Base-by-base conservation (phyloP, 2,329 filamentous ascomycete genomes). In the Xylariales sp. region DNA sequence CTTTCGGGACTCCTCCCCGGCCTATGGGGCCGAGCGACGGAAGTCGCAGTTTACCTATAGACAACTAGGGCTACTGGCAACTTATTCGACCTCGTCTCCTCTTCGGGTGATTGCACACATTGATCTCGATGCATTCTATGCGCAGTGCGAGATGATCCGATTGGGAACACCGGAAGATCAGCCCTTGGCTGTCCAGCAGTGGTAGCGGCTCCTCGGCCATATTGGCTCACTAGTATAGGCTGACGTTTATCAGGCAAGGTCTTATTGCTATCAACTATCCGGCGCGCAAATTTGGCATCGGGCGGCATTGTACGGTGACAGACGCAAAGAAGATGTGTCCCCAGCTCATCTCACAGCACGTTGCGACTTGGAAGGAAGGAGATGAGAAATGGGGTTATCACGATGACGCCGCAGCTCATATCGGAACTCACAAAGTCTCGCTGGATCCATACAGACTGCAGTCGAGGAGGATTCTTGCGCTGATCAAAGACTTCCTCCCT, bases 181-280 rank as follows among this genome's bases (percentile, higher is more conserved):
- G 50, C 93, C 93, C 8, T 76, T 98, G 18, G 93, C 89, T 1
- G 93, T 98, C 15, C 90, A 94, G 59, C 91, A 97, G 71, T 97
- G 87, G 86, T 83, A 66, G 48, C 63, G 52, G 15, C 29, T 16
- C 9, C 29, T 16, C 7, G 9, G 8, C 29, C 8, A 35, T 47
- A 36, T 44, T 44, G 38, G 31, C 22, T 14, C 18, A 19, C 24
- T 4, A 14, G n/a, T 28, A 5, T 12, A 18, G 29, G 40, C 38
- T 19, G 33, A 54, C 41, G 31, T 14, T 10, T 31, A 29, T 28
- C 51, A 82, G 86, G 86, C 86, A 94, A 63, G 88, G 86, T 7
- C 73, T 98, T 18, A 98, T 98, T 58, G 93, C 93, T 3, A 82
- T 98, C 63, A 98, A 98, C 67, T 98, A 98, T 58, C 82, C 93